phyloP scores from a whole-genome alignment of 768 basidiomycete genomes.

The Boletus subcaerulescens region DNA sequence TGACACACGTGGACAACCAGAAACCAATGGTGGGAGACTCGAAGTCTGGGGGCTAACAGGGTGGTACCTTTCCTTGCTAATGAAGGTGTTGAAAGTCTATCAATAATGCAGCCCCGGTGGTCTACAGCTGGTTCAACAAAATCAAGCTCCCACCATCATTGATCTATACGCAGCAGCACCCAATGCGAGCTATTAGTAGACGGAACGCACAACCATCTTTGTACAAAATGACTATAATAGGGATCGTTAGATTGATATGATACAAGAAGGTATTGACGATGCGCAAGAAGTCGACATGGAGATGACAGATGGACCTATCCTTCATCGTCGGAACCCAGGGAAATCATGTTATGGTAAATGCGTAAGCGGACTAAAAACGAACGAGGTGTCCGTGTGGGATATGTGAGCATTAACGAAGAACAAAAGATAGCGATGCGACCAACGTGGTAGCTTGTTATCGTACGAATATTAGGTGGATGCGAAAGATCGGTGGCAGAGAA shows the following conservation, averaged over 20 bases:
- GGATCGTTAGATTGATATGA: slow-evolving; percentile 19
- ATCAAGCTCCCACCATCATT: background rate
- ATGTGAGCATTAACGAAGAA: slow-evolving; percentile 29
- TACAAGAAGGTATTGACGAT: slow-evolving; percentile 21
- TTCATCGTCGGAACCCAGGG: slow-evolving; percentile 12
- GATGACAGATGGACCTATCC: slow-evolving; percentile 13
- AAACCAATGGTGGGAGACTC: slow-evolving; percentile 46
- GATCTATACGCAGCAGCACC: background rate
- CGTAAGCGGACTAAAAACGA: slow-evolving; percentile 16
- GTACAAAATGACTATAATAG: background rate
- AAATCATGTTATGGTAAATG: slow-evolving; percentile 12
- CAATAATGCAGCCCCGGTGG: slow-evolving; percentile 20
- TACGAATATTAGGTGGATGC: slow-evolving; percentile 22
- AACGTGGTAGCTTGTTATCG: slow-evolving; percentile 14
- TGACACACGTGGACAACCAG: slow-evolving; percentile 36
- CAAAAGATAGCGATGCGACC: slow-evolving; percentile 25
- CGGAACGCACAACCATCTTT: background rate
- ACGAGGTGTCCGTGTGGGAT: slow-evolving; percentile 16
- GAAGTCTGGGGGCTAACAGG: slow-evolving; percentile 86
- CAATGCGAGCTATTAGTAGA: background rate
- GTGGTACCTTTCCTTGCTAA: slow-evolving; percentile 70
- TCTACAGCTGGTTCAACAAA: background rate
- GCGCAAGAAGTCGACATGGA: slow-evolving; percentile 16
- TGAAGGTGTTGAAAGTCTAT: slow-evolving; percentile 53
- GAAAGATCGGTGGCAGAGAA: slow-evolving; percentile 15